Evolutionary conservation across 192 early-diverging fungal species (phyloP), one percentile per base, ranked within the genome.

Genomic region (Powellomyces hirtus): DNA sequence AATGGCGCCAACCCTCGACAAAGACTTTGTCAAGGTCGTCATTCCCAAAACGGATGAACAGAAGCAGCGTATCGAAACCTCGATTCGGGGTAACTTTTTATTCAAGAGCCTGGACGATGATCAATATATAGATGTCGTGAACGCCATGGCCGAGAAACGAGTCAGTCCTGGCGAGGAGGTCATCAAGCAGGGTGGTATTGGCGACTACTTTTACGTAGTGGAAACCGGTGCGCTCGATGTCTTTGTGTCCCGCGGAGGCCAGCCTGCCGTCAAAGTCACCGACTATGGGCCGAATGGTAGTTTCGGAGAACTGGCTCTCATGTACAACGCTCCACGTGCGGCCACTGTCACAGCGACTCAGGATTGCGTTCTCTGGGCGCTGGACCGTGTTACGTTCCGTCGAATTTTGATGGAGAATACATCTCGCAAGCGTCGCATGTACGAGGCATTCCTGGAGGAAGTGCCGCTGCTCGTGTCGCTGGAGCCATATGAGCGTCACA

Each of bases 311-410:
- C 84, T 99, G 53, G 97, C 97, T 38, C 84, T 99, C 11, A 99
- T 99, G 97, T 99, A 99, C 79, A 98, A 98, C 71, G 95, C 94
- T 10, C 97, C 97, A 14, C 88, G 97, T 38, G 97, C 97, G 0
- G 97, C 97, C 27, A 97, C 95, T 0, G 90, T 99, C n/a, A 80
- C 83, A 4, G 90, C 94, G 0, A 97, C 94, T 0, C 84, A 86
- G 5, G 86, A 92, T 46, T 79, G 88, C 18, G 89, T 93, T 26
- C 81, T 99, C 58, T 99, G 97, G 97, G 97, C 97, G 2, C 73
- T 99, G 38, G 97, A 99, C 77, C 91, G 97, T 58, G 90, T 99
- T 36, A 97, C 97, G 0, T 99, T 99, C 86, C 89, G 95, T 53
- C 81, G 92, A 34, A 94, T 99, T 64, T 76, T 99, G 69, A 99